Conservation (phyloP, 2,329 filamentous ascomycete species). For the Pyrenophora tritici-repentis region DNA sequence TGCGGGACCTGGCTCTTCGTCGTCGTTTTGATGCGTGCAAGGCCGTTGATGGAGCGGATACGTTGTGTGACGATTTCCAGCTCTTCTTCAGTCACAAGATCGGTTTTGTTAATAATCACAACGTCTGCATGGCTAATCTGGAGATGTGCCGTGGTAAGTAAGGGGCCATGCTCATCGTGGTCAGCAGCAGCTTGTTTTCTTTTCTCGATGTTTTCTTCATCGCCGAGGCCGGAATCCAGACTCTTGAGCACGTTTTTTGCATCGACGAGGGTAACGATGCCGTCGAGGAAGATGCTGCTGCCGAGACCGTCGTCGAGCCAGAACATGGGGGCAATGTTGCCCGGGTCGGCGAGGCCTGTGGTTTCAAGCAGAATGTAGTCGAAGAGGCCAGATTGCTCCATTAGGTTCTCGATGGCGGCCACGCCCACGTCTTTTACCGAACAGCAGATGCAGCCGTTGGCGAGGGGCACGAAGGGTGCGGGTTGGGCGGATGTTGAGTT, state of each 20-base stretch:
- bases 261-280: conserved; percentile 94
- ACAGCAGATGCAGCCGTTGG: conserved; percentile 97
- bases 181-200: conserved; percentile 46
- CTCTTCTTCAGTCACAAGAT: conserved; percentile 74
- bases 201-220: conserved; percentile 55
- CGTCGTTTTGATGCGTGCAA: conserved; percentile 84
- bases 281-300: conserved; percentile 94
- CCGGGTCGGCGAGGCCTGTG: conserved; percentile 91
- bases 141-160: conserved; percentile 90
- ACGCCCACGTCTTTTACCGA: conserved; percentile 97
- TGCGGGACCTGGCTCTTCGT: conserved; percentile 78
- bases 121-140: conserved; percentile 98
- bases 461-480: conserved; percentile 79
- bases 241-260: conserved; percentile 87
- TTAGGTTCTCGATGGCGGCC: conserved; percentile 90
- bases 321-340: conserved; percentile 93
- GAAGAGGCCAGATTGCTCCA: conserved; percentile 91
- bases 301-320: conserved; percentile 97
- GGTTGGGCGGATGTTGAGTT: conserved; percentile 37
- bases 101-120: conserved; percentile 90
- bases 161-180: conserved; percentile 62
- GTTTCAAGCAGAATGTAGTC: conserved; percentile 98
- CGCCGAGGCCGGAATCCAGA: conserved; percentile 67
- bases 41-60: conserved; percentile 83
- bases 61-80: conserved; percentile 71